Evolutionary conservation across 148 eudicot genomes (phyloP).

Genomic region (Heliamphora exappendiculata): DNA sequence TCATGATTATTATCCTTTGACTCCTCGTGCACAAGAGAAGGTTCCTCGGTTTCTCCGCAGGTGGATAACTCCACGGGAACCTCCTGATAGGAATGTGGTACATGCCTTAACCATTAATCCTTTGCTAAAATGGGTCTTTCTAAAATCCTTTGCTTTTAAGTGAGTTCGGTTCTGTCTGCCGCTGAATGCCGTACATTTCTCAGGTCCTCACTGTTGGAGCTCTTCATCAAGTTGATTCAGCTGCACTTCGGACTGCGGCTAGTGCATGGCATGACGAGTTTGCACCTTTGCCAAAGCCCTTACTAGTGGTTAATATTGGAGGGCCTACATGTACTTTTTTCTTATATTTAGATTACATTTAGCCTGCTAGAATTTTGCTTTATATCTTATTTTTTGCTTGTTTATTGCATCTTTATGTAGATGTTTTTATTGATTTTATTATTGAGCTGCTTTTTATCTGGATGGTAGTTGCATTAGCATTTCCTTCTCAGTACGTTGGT

Average conservation of each 20-base stretch:
- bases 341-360: neutral
- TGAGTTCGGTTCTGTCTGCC: neutral
- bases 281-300: constrained; percentile 72
- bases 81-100: constrained; percentile 86
- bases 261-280: constrained; percentile 90
- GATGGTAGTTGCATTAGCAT: neutral
- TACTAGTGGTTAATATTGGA: constrained; percentile 90
- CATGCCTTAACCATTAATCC: constrained; percentile 14
- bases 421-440: neutral
- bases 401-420: neutral
- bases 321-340: constrained; percentile 73
- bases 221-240: constrained; percentile 80
- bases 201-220: constrained; percentile 94
- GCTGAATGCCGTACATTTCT: constrained; percentile 14
- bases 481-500: constrained; percentile 4
- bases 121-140: neutral
- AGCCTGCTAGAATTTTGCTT: neutral
- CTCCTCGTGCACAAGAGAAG: constrained; percentile 73
- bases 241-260: constrained; percentile 75
- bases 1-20: constrained; percentile 85
- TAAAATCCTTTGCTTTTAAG: neutral
- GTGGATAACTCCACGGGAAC: constrained; percentile 84
- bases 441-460: neutral
- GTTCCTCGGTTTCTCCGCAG: constrained; percentile 70
- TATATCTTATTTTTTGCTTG: neutral